A percentile compares a stretch with the other conserved stretches of the same genome.
Evolutionary conservation across 2,329 filamentous ascomycete species (phyloP).

Genomic region (Cladosporium sp.): DNA sequence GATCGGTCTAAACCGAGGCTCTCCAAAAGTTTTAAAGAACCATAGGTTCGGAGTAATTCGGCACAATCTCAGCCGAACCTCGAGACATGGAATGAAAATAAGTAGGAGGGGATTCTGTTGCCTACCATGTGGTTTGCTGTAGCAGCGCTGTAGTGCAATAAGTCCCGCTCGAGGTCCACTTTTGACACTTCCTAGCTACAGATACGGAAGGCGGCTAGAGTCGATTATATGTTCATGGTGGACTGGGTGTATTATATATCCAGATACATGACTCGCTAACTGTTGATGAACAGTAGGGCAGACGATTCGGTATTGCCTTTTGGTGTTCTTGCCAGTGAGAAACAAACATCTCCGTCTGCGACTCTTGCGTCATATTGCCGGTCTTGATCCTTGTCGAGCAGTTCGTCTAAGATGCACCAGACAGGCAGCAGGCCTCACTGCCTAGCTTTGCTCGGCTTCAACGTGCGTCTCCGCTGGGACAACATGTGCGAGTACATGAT

Average conservation of each 20-base stretch:
- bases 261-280: not conserved
- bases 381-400: no score
- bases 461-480: not conserved
- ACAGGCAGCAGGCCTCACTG: not conserved
- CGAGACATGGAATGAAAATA: no score
- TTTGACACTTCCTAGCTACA: not conserved
- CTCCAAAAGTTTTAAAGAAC: no score
- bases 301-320: not conserved
- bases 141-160: not conserved
- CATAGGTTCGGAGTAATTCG: no score
- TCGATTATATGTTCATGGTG: no score
- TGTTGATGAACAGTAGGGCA: not conserved
- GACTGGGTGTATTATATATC: no score
- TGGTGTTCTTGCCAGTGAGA: not conserved
- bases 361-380: not conserved
- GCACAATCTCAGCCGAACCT: no score
- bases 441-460: not conserved
- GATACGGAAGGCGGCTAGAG: not conserved
- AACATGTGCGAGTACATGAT: slow-evolving; percentile 10
- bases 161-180: not conserved
- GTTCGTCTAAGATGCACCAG: not conserved
- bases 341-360: not conserved
- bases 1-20: no score
- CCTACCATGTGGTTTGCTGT: not conserved
- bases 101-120: no score